phyloP scores from a whole-genome alignment of 179 eudicot species.

The Drosera spatulata region DNA sequence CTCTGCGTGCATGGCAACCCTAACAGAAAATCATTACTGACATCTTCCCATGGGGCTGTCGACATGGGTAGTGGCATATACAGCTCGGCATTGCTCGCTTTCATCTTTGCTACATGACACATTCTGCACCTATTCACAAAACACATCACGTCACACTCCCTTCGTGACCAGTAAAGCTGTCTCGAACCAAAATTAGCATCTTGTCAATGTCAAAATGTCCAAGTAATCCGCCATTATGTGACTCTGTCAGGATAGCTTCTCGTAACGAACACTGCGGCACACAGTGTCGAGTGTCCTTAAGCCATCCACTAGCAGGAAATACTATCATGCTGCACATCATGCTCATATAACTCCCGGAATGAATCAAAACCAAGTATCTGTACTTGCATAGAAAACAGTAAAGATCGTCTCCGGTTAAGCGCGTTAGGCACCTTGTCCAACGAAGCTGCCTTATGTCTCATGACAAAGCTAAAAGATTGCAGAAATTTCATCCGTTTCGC shows the following conservation, averaged over 20 bases:
- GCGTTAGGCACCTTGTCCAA: constrained; percentile 1
- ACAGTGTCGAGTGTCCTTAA: not conserved
- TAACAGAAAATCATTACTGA: constrained; percentile 1
- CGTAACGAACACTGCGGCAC: not conserved
- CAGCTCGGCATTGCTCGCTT: no score
- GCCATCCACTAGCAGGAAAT: not conserved
- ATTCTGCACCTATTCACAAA: not conserved
- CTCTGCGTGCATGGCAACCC: no score
- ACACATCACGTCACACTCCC: not conserved
- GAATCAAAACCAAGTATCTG: no score
- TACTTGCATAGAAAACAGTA: no score
- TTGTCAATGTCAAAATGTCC: not conserved
- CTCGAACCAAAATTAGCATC: no score
- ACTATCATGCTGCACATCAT: no score
- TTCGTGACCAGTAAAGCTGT: not conserved
- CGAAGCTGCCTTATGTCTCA: not conserved
- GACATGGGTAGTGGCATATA: not conserved
- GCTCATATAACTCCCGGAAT: no score
- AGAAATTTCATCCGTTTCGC: not conserved
- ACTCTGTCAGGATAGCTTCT: not conserved
- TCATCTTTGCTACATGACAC: not conserved
- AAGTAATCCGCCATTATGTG: not conserved
- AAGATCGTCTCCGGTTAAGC: not conserved
- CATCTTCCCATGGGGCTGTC: not conserved
- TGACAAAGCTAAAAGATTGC: constrained; percentile 1